Conservation (phyloP, 2,329 filamentous ascomycete species). For the Monilinia laxa region DNA sequence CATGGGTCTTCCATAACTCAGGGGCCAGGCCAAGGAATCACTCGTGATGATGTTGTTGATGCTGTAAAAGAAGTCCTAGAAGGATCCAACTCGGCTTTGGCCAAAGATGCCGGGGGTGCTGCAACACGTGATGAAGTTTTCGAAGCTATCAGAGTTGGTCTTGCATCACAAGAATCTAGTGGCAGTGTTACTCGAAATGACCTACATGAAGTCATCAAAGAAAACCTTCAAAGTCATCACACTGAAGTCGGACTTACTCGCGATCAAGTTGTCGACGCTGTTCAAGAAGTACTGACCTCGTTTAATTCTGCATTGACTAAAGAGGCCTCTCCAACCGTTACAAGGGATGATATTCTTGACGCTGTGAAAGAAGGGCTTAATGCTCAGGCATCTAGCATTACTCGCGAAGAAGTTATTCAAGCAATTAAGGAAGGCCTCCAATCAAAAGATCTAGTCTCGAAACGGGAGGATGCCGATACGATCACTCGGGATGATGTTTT, state of each 20-base stretch:
- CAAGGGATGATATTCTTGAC: conserved; percentile 78
- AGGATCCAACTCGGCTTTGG: conserved; percentile 26
- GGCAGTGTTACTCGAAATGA: conserved; percentile 71
- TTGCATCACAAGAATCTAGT: conserved; percentile 69
- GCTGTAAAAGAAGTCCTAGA: conserved; percentile 43
- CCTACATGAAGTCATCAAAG: conserved; percentile 77
- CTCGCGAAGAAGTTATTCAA: conserved; percentile 56
- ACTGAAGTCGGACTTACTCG: conserved; percentile 68
- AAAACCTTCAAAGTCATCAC: conserved; percentile 62
- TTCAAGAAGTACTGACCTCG: conserved; percentile 82
- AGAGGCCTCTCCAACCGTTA: conserved; percentile 61
- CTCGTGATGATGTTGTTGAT: conserved; percentile 57
- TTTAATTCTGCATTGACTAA: conserved; percentile 72
- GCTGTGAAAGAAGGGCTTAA: conserved; percentile 85
- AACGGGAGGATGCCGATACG: conserved; percentile 41
- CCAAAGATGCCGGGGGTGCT: conserved; percentile 49
- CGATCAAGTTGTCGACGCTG: conserved; percentile 79
- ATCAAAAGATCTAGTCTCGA: conserved; percentile 48
- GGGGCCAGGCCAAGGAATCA: conserved; percentile 71
- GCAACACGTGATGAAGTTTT: conserved; percentile 83
- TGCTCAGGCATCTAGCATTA: conserved; percentile 60
- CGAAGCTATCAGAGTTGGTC: conserved; percentile 75
- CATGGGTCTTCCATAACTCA: conserved; percentile 77
- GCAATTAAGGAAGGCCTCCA: conserved; percentile 62
- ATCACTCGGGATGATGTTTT: conserved; percentile 62